phyloP scores from a whole-genome alignment of 352 stramenopile genomes.

The Phytophthora pinifolia region DNA sequence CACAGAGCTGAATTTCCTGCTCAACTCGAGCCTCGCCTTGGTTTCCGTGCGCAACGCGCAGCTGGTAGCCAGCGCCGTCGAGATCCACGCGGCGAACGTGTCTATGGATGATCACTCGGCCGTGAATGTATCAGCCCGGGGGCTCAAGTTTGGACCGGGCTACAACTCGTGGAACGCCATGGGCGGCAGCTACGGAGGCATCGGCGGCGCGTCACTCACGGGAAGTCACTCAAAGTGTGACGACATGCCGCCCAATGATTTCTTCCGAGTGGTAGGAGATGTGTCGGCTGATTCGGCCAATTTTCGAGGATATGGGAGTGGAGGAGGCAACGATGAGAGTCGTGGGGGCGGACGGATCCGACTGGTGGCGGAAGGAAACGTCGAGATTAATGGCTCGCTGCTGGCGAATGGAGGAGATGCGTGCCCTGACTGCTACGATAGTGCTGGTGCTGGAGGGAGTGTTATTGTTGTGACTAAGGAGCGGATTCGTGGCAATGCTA shows the following conservation, averaged over 20 bases:
- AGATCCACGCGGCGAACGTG: conserved; percentile 48
- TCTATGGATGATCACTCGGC: conserved; percentile 41
- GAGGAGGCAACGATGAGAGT: conserved; percentile 57
- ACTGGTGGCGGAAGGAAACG: conserved; percentile 32
- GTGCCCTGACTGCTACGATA: conserved; percentile 51
- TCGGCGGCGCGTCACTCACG: conserved; percentile 69
- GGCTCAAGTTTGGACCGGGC: conserved; percentile 80
- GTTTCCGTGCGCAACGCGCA: conserved; percentile 53
- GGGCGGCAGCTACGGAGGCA: conserved; percentile 75
- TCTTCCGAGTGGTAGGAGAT: conserved; percentile 69
- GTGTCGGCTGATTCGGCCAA: conserved; percentile 47
- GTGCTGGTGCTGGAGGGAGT: conserved; percentile 53
- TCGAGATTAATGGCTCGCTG: conserved; percentile 66
- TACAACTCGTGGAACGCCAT: conserved; percentile 73
- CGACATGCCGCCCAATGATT: conserved; percentile 51
- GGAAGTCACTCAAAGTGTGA: conserved; percentile 44
- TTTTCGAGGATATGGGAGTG: conserved; percentile 85
- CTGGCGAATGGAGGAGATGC: conserved; percentile 67
- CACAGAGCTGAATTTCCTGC: conserved; percentile 47
- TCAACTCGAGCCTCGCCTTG: conserved; percentile 34
- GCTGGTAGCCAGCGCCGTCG: conserved; percentile 58
- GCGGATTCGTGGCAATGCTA: conserved; percentile 41
- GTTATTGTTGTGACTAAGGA: conserved; percentile 41
- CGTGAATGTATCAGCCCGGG: conserved; percentile 59
- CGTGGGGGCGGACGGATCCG: conserved; percentile 69